A percentile compares a stretch with the other conserved stretches of the same genome.
Evolutionary conservation across 495 filamentous ascomycete genomes (phyloP).

Genomic region (Daldinia loculata): DNA sequence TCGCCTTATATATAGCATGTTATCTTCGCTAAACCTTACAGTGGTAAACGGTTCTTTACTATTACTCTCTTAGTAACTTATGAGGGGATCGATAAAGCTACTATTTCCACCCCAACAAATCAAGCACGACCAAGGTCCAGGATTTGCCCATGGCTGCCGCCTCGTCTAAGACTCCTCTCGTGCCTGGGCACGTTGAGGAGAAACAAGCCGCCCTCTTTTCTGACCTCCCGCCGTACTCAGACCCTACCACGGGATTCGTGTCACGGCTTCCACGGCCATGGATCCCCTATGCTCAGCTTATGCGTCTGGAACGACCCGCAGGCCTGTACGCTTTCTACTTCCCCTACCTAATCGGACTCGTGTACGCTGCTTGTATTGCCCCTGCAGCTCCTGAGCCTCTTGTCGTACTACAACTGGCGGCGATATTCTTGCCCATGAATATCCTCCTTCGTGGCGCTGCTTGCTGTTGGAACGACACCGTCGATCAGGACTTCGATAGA

Average conservation of each 20-base stretch:
- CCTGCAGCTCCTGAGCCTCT: not conserved
- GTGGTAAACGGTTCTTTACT: not conserved
- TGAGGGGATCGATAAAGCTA: not conserved
- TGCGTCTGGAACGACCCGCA: not conserved
- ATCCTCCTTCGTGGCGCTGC: constrained; percentile 46
- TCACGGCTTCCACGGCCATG: not conserved
- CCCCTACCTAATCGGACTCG: not conserved
- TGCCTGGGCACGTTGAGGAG: not conserved
- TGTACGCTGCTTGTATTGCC: not conserved
- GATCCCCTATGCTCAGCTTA: not conserved
- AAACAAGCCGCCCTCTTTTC: not conserved
- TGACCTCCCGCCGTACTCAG: not conserved
- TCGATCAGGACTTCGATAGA: constrained; percentile 55
- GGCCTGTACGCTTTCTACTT: not conserved
- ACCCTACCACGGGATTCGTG: not conserved
- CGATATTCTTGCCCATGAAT: constrained; percentile 24
- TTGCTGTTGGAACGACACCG: constrained; percentile 56
- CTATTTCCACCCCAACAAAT: not conserved
- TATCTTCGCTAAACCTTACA: not conserved
- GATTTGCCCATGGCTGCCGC: not conserved
- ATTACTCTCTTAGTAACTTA: not conserved
- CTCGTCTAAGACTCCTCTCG: not conserved
- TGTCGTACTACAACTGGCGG: not conserved
- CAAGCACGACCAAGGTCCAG: not conserved
- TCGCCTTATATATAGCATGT: not conserved